Evolutionary conservation across 176 grass and related monocot species (phyloP), one percentile per base, ranked within the genome.

Genomic region (Triticum timopheevii): DNA sequence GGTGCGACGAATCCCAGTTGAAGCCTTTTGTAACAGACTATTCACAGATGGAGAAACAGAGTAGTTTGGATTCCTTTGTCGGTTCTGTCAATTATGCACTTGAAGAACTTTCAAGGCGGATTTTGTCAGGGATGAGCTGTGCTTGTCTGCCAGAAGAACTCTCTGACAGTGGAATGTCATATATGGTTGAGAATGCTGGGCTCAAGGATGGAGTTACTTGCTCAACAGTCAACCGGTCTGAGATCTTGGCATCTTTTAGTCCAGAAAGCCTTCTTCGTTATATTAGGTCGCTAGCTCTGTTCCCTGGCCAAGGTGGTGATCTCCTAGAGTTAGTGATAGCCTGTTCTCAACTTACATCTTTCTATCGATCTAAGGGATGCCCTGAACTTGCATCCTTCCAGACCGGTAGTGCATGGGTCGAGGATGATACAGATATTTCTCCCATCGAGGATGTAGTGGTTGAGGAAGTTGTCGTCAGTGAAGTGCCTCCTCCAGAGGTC

Each of bases 1-100:
- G 97, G 97, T 98, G 97, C 4, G 97, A 98, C 82, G 94, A 98
- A 73, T 93, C 88, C 44, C 97, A 91, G 80, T 65, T 96, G 85
- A 98, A 96, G 84, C 92, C 90, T 82, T 94, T 98, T 8, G 77
- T 93, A 31, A 42, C 86, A 75, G 88, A 94, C 83, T 98, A 96
- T 71, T 91, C 92, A 15, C 92, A 91, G 9, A 92, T 96, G 92
- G 97, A 98, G 95, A 98, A 88, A 52, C 97, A 96, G 86, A 92
- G 87, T n/a, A 96, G 36, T 75, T 73, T 87, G 68, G 97, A 96
- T 88, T 80, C 89, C 39, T 98, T 98, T 87, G 81, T 83, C 10
- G 83, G 82, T 84, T 88, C 97, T 71, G 85, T 98, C 63, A 90
- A 89, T 75, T 89, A 90, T 88, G 92, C 92, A 6, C 88, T 98